Percentiles rank a stretch among this genome's conserved stretches.
These are phyloP conservation scores for Suillus americanus DNA, from an alignment of 768 basidiomycete species.

Conservation along the genomic window DNA sequence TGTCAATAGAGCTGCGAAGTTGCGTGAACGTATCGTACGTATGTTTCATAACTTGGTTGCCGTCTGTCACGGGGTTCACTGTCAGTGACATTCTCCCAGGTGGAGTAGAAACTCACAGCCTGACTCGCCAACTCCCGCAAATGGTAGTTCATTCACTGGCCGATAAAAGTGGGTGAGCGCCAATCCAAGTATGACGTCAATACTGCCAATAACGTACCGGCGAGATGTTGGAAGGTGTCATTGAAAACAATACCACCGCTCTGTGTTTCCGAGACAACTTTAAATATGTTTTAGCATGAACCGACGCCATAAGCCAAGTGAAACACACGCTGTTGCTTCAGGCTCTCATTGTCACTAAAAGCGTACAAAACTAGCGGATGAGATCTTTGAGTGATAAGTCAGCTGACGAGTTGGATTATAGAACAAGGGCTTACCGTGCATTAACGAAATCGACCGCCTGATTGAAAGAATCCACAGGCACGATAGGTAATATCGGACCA, in stretches of 20 bases:
- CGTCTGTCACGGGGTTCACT: slow-evolving; percentile 39
- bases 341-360: slow-evolving; percentile 51
- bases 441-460: slow-evolving; percentile 59
- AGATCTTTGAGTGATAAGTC: slow-evolving; percentile 34
- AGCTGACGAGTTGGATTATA: not conserved
- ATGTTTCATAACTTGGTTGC: slow-evolving; percentile 50
- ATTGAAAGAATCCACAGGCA: slow-evolving; percentile 54
- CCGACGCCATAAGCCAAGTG: not conserved
- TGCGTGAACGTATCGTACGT: slow-evolving; percentile 59
- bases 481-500: slow-evolving; percentile 66
- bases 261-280: slow-evolving; percentile 55
- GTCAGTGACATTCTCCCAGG: not conserved
- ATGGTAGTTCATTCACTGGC: slow-evolving; percentile 42
- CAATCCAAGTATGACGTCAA: slow-evolving; percentile 14
- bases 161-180: slow-evolving; percentile 10
- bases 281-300: not conserved
- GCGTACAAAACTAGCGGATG: slow-evolving; percentile 63
- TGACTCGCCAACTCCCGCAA: slow-evolving; percentile 60
- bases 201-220: slow-evolving; percentile 33
- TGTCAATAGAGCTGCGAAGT: slow-evolving; percentile 47
- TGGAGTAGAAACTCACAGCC: slow-evolving; percentile 48
- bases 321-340: slow-evolving; percentile 39
- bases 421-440: slow-evolving; percentile 38
- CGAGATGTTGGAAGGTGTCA: slow-evolving; percentile 57
- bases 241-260: slow-evolving; percentile 61